Conservation (phyloP, 2,329 filamentous ascomycete genomes). For the Diaporthe caulivora region DNA sequence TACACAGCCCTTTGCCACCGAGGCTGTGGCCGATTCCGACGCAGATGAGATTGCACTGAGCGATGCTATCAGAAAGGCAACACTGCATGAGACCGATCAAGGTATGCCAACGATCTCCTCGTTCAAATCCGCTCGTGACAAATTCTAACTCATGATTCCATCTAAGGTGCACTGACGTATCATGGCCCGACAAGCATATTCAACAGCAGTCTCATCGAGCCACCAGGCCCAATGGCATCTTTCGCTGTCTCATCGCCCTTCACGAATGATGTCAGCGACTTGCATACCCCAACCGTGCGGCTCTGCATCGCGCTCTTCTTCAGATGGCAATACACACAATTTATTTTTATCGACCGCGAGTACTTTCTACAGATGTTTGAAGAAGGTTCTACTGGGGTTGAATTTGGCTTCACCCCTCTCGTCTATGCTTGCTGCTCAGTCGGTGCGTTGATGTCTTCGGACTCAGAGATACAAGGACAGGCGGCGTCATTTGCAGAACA, state of each 20-base stretch:
- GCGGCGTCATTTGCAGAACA: background rate
- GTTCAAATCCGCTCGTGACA: background rate
- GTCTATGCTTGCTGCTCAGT: constrained; percentile 3
- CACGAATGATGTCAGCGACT: background rate
- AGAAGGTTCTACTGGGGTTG: background rate
- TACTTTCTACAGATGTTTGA: background rate
- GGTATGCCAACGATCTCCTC: background rate
- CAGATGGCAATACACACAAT: constrained; percentile 1
- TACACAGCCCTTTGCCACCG: background rate
- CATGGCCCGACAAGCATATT: constrained; percentile 18
- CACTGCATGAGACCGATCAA: constrained; percentile 14
- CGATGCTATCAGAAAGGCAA: constrained; percentile 1
- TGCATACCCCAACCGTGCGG: background rate
- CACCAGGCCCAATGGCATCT: background rate
- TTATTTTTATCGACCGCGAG: constrained; percentile 7
- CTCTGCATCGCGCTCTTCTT: constrained; percentile 14
- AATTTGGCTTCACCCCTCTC: background rate
- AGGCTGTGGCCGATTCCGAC: background rate
- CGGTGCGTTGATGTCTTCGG: constrained; percentile 2
- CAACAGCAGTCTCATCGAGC: constrained; percentile 17
- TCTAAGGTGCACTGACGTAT: constrained; percentile 13
- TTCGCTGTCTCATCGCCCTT: background rate
- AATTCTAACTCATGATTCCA: background rate
- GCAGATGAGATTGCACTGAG: constrained; percentile 11
- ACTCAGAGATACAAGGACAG: background rate